Base-by-base conservation (phyloP, 2,329 filamentous ascomycete genomes). In the Penicillium sp. region DNA sequence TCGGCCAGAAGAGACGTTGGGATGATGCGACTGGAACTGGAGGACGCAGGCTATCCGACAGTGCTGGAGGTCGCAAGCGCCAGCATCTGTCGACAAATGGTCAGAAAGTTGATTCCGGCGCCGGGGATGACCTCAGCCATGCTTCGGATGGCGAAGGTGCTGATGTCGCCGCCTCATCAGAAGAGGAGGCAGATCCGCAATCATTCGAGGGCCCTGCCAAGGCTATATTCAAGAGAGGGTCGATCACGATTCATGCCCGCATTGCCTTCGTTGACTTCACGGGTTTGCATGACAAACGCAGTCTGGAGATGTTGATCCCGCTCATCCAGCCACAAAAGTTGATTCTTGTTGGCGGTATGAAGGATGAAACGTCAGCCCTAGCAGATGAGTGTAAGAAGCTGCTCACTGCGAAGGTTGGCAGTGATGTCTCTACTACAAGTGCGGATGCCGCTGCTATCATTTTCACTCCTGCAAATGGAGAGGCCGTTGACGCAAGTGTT, bases 1-100 rank as follows among this genome's bases (percentile, higher is more conserved):
- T 97, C 22, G 95, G 94, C 19, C 93, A 94, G 80, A 99, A 99
- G 79, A 87, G 95, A 62, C 96, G 92, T 76, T 98, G 94, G 92
- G 91, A 94, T 66, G 92, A 96, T 62, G 79, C 86, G 4, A 33
- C 49, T 25, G 82, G 80, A 2, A 71, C 80, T 10, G 75, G 75
- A 48, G 76, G 73, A 57, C 74, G 71, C 42, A 72, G 70, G 52
- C 53, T 68, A 40, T 77, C 79, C 19, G 78, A 79, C 46, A 81
- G 81, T 11, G 70, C 64, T n/a, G 54, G 51, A 22, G 61, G 78
- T 26, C 85, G 82, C 68, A 93, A 91, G 73, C 85, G 89, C 28
- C 81, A 85, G 11, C 85, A 86, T 45, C 66, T 78, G 75, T 55
- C 78, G 8, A 25, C 40, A 22, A 71, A 71, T 30, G 68, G 62